Conservation (phyloP, 2,329 filamentous ascomycete genomes). For the Elsinoe batatas region DNA sequence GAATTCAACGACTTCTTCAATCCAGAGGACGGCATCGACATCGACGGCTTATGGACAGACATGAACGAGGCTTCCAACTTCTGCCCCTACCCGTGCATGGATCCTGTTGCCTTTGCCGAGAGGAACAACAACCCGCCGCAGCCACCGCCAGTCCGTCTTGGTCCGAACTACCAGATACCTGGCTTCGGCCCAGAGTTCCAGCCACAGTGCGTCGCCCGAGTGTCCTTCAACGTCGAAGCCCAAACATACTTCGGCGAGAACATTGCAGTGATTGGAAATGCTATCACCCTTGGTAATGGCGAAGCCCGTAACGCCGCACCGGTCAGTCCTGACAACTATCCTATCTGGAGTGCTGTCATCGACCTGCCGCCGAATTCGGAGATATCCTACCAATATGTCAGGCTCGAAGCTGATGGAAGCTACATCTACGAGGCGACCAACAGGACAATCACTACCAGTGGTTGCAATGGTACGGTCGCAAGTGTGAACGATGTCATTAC, state of each 20-base stretch:
- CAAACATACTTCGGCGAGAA: conserved; percentile 28
- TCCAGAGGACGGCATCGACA: conserved; percentile 54
- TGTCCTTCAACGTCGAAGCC: conserved; percentile 27
- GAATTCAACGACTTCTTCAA: conserved; percentile 59
- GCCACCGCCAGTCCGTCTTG: conserved; percentile 50
- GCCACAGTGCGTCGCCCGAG: conserved; percentile 34
- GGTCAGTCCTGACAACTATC: conserved; percentile 25
- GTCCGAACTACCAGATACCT: conserved; percentile 54
- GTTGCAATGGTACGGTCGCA: conserved; percentile 21
- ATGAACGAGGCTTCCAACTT: conserved; percentile 55
- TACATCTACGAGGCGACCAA: conserved; percentile 26
- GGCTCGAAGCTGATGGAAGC: conserved; percentile 24
- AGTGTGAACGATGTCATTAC: conserved; percentile 24
- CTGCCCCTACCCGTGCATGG: conserved; percentile 31
- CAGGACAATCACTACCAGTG: conserved; percentile 25
- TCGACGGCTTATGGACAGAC: conserved; percentile 64
- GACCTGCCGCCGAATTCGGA: conserved; percentile 25
- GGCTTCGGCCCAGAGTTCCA: conserved; percentile 62
- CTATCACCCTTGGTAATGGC: conserved; percentile 24
- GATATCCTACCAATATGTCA: conserved; percentile 26
- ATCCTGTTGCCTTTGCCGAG: conserved; percentile 29
- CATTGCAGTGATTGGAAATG: conserved; percentile 26
- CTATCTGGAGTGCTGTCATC: conserved; percentile 26
- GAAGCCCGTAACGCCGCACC: conserved; percentile 23
- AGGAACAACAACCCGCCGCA: conserved; percentile 46